Evolutionary conservation across 352 stramenopile genomes (phyloP), one percentile per base, ranked within the genome.

Genomic region (Phytopythium sindhum): DNA sequence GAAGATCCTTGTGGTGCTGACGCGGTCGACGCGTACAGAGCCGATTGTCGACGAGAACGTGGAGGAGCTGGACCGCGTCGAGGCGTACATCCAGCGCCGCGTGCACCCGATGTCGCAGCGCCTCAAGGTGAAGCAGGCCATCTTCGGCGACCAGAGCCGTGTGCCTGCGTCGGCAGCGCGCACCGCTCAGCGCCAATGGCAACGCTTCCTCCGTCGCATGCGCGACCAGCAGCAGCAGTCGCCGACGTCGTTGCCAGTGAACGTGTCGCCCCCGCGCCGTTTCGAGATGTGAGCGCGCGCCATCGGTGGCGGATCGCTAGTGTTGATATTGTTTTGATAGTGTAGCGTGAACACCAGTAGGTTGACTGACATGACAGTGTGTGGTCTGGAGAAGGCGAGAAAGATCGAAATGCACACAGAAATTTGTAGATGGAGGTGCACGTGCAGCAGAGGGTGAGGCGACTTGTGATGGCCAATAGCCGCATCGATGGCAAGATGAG

Each of bases 1-100:
- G 35, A 61, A 61, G 55, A 51, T 61, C 55, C 37, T 61, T 17
- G 55, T 50, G 26, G 55, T 61, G 55, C 26, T 61, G 23, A 61
- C 55, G 2, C 55, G 19, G 1, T 41, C 39, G 23, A 15, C 15
- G 0, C 10, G 33, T 2, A 33, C n/a, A 23, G n/a, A 39, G 12
- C 12, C 23, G 15, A 26, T 39, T 10, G 21, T 29, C n/a, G 37
- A 52, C 55, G 24, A 61, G 24, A 37, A 24, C 54, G 33, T 59
- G 2, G 53, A 47, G 53, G 53, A 41, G 53, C 39, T 61, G 11
- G 55, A 61, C 14, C 55, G 23, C 37, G 55, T 61, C 12, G 55
- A 61, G 24, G 12, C 3, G 23, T 61, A 52, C 39, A 61, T 61
- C 37, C 37, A 50, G 17, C 55, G 41, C 33, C 55, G 55, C 35